Percentiles rank a stretch among this genome's conserved stretches.
Conservation (phyloP, 2,329 filamentous ascomycete genomes). For the Penicillium sp. region DNA sequence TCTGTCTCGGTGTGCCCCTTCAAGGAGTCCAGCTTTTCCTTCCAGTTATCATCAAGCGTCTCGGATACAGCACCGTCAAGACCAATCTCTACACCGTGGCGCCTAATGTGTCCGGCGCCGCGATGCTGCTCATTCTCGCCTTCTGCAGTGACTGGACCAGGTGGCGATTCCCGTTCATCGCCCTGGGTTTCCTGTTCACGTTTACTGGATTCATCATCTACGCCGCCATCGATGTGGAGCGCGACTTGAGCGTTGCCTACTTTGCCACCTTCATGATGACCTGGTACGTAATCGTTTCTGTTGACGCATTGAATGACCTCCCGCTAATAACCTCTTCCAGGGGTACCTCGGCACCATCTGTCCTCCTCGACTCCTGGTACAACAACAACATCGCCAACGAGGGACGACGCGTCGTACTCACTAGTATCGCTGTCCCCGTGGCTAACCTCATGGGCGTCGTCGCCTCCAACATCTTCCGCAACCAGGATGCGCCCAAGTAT, state of each 20-base stretch:
- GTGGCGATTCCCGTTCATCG: slow-evolving; percentile 67
- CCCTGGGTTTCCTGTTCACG: slow-evolving; percentile 68
- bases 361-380: slow-evolving; percentile 65
- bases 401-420: slow-evolving; percentile 66
- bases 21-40: slow-evolving; percentile 34
- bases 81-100: slow-evolving; percentile 70
- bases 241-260: slow-evolving; percentile 63
- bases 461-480: slow-evolving; percentile 64
- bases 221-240: slow-evolving; percentile 63
- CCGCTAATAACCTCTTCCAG: slow-evolving; percentile 44
- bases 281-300: slow-evolving; percentile 49
- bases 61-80: slow-evolving; percentile 55
- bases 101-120: slow-evolving; percentile 71
- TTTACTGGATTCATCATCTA: slow-evolving; percentile 75
- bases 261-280: slow-evolving; percentile 76
- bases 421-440: slow-evolving; percentile 67
- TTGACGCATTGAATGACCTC: background rate
- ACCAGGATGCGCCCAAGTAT: slow-evolving; percentile 63
- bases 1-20: slow-evolving; percentile 34
- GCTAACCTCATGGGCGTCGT: slow-evolving; percentile 74
- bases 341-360: slow-evolving; percentile 62
- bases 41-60: slow-evolving; percentile 32
- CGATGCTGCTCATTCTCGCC: slow-evolving; percentile 68
- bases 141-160: slow-evolving; percentile 67
- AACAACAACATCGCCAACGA: slow-evolving; percentile 78